Evolutionary conservation across 345 rosid species (phyloP), one percentile per base, ranked within the genome.

Genomic region (Dipteronia sinensis): DNA sequence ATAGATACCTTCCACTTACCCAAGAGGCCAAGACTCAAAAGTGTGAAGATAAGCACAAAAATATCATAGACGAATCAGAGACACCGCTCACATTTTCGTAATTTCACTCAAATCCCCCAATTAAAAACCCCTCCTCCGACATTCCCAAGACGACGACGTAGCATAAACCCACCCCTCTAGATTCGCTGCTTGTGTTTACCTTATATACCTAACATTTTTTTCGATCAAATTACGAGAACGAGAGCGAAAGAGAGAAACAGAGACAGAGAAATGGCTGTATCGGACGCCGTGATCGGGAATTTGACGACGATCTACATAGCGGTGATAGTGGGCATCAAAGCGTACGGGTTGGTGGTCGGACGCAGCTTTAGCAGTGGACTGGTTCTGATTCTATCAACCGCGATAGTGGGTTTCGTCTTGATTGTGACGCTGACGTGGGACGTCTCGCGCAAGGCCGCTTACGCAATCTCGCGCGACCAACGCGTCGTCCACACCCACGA

Each of bases 351-450:
- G 64, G 72, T 92, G 10, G 76, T 76, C 49, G 99, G 95, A 38
- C 86, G 76, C 83, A 89, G 84, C 83, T 91, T 87, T 86, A 82
- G 92, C 67, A 92, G 91, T 1, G 92, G 90, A 44, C 88, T 90
- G 84, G 89, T 93, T 72, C 85, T 95, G 76, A 77, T 92, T 19
- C 75, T 83, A 25, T 92, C 99, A 2, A 89, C 90, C 29, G 80
- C 95, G 7, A 82, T 88, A 38, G 93, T 95, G 17, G 93, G 90
- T 31, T 76, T 89, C 69, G 76, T 90, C 83, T 69, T 95, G 40
- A 81, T 92, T 63, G 96, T 82, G 53, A 85, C 97, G 79, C 92
- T 95, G 78, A 87, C 96, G 59, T 95, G 97, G 98, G 99, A 95
- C 82, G 90, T 93, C 11, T 90, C 95, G 44, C 91, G 92, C 0